Conservation (phyloP, 768 basidiomycete genomes). For the Trametes coccinea region DNA sequence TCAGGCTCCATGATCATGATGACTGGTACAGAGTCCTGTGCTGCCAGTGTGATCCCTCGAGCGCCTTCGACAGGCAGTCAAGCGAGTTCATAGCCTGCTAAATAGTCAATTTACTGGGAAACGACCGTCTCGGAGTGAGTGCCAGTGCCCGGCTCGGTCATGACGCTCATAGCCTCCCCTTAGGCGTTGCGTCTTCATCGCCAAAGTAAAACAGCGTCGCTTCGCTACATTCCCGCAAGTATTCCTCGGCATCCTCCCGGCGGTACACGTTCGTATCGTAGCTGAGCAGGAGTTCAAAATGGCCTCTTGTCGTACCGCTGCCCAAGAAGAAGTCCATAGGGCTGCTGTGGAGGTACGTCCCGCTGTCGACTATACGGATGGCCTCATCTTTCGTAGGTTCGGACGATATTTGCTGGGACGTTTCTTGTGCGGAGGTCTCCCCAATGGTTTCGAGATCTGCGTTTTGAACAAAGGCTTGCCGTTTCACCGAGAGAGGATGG, state of each 20-base stretch:
- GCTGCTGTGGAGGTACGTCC: slow-evolving; percentile 39
- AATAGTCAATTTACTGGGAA: too few relatives aligned
- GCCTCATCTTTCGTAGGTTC: not conserved
- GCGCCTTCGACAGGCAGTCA: too few relatives aligned
- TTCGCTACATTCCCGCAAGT: slow-evolving; percentile 45
- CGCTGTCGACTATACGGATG: slow-evolving; percentile 19
- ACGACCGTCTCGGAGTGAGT: too few relatives aligned
- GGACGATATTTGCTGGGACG: not conserved
- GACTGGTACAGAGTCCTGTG: too few relatives aligned
- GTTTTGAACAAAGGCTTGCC: too few relatives aligned
- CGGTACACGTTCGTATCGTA: slow-evolving; percentile 52
- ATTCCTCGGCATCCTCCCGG: slow-evolving; percentile 42
- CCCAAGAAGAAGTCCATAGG: slow-evolving; percentile 52
- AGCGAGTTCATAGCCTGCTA: too few relatives aligned
- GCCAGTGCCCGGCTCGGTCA: too few relatives aligned
- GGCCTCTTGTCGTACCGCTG: slow-evolving; percentile 35
- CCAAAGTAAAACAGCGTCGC: slow-evolving; percentile 38
- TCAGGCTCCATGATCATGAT: too few relatives aligned
- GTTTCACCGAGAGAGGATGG: slow-evolving; percentile 9
- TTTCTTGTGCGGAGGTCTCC: not conserved
- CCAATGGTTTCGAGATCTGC: too few relatives aligned
- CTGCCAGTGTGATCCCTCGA: too few relatives aligned
- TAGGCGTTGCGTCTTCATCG: not conserved
- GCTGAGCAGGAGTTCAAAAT: slow-evolving; percentile 36
- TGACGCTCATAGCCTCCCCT: not conserved